Percentiles rank a stretch among this genome's conserved stretches.
Evolutionary conservation across 495 filamentous ascomycete species (phyloP).

Genomic region (Aspergillus cavernicola): DNA sequence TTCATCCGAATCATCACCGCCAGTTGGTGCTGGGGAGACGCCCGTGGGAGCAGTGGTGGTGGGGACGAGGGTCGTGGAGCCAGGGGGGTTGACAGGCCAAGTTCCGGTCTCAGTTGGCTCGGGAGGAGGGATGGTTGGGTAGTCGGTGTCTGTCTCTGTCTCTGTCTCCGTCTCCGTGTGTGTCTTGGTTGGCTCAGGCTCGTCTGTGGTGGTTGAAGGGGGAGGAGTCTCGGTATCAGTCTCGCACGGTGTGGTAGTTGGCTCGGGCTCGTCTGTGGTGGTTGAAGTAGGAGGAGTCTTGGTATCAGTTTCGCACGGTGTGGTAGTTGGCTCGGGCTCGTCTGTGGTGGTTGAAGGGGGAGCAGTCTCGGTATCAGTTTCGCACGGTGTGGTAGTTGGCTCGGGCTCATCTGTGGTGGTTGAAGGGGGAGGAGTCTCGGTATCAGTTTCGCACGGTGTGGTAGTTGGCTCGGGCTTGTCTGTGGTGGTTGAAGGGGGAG

Average conservation of each 20-base stretch:
- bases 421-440: background rate
- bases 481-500: too few species aligned
- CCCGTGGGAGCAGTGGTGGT: too few species aligned
- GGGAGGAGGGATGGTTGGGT: background rate
- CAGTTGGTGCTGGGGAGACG: slow-evolving; percentile 7
- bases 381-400: background rate
- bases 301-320: background rate
- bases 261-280: background rate
- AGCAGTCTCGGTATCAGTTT: background rate
- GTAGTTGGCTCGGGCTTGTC: background rate
- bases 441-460: background rate
- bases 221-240: background rate
- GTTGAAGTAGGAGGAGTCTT: background rate
- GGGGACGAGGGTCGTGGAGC: slow-evolving; percentile 5
- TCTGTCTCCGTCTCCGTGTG: background rate
- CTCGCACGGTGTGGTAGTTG: background rate
- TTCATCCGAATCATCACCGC: background rate
- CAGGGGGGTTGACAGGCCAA: slow-evolving; percentile 2
- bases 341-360: background rate
- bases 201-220: background rate
- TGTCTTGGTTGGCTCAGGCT: background rate
- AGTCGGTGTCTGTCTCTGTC: background rate
- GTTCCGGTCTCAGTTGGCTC: background rate
- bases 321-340: background rate
- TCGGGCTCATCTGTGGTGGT: background rate